Base-by-base conservation (phyloP, 2,329 filamentous ascomycete species). In the Daldinia sp. region DNA sequence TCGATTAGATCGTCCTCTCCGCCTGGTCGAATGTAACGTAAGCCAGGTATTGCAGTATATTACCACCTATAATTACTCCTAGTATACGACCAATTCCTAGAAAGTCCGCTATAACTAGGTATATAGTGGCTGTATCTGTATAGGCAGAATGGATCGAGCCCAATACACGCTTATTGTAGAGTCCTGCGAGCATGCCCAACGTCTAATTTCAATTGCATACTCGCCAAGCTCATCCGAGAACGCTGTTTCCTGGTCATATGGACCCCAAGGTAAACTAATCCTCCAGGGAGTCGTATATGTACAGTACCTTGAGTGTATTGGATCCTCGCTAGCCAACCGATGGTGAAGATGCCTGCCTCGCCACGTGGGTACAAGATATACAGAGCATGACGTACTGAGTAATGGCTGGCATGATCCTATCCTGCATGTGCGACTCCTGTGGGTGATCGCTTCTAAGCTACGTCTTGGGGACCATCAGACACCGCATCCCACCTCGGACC, bases 121-220 rank as follows among this genome's bases (percentile, higher is more conserved):
- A 32, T 27, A 5, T 13, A 45, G 19, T 23, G 41, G 41, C 15
- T 43, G 25, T 49, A 11, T 29, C 15, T 43, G 30, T 51, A 49
- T 37, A 47, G 25, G 39, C 15, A 59, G 21, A 43, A 29, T 54
- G 19, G 37, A 39, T 17, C 19, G 27, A 60, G 56, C 55, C 55
- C 37, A 64, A 64, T 34, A 25, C 19, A 15, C 19, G 8, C 13
- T 56, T 19, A 9, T 34, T 29, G 15, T 49, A 37, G 32, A 37
- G 30, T 57, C 43, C 64, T 67, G 64, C 64, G 61, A 62, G 61
- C 48, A 23, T 67, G 64, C 64, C 64, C 64, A 67, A 67, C 55
- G 25, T 48, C 10, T 23, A 60, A 60, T 43, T 35, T 50, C 19
- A 53, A 52, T 21, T 60, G 54, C 61, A 67, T 62, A 52, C 11